These are phyloP conservation scores for Fusarium sp. DNA, from an alignment of 2,329 filamentous ascomycete genomes.

Conservation along the genomic window DNA sequence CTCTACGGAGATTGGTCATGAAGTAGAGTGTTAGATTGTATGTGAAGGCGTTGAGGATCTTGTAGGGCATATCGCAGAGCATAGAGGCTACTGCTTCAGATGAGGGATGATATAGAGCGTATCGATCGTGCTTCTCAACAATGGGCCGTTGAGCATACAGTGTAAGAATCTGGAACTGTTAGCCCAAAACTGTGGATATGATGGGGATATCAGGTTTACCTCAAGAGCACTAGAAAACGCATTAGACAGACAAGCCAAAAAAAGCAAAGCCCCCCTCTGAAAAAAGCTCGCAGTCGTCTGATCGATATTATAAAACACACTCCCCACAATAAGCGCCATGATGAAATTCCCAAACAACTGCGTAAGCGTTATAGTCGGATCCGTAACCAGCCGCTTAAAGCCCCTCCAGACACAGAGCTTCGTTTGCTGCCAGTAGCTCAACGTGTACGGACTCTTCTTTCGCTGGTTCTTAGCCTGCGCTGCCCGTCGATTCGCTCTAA, in stretches of 20 bases:
- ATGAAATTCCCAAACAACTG: slow-evolving; percentile 56
- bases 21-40: slow-evolving; percentile 60
- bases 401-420: slow-evolving; percentile 46
- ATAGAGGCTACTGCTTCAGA: slow-evolving; percentile 47
- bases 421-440: slow-evolving; percentile 38
- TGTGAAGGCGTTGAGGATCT: slow-evolving; percentile 49
- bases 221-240: slow-evolving; percentile 52
- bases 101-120: slow-evolving; percentile 49
- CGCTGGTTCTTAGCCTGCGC: slow-evolving; percentile 56
- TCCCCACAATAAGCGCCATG: slow-evolving; percentile 62
- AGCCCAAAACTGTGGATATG: background rate
- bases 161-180: slow-evolving; percentile 47
- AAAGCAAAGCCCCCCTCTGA: slow-evolving; percentile 58
- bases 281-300: slow-evolving; percentile 57
- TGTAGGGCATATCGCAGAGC: slow-evolving; percentile 54
- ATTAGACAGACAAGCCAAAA: slow-evolving; percentile 62
- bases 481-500: slow-evolving; percentile 56
- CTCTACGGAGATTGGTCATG: slow-evolving; percentile 56
- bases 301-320: slow-evolving; percentile 59
- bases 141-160: slow-evolving; percentile 46
- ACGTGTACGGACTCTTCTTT: slow-evolving; percentile 35
- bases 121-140: slow-evolving; percentile 49
- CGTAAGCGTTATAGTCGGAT: slow-evolving; percentile 52
- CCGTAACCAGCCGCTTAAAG: slow-evolving; percentile 50
- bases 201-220: slow-evolving; percentile 7